phyloP scores from a whole-genome alignment of 352 stramenopile genomes.

The Globisporangium rhizosaccharum region DNA sequence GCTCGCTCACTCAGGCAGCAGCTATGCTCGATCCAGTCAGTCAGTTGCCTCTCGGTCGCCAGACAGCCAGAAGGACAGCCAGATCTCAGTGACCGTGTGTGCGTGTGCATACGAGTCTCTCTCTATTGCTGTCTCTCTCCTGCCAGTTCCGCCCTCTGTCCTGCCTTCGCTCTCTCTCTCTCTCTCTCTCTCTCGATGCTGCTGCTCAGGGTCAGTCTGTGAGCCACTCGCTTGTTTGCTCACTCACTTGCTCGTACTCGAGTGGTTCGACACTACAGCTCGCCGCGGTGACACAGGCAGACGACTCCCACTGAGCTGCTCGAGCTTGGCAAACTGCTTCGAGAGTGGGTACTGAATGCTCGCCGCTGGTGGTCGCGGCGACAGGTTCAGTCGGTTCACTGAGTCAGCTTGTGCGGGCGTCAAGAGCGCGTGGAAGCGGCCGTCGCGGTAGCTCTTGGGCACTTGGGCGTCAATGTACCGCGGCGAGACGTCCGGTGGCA shows the following conservation, averaged over 20 bases:
- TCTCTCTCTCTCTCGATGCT: too few species aligned
- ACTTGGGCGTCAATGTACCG: slow-evolving; percentile 45
- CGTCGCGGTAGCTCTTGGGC: slow-evolving; percentile 53
- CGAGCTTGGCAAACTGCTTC: slow-evolving; percentile 12
- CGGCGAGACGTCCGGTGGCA: slow-evolving; percentile 43
- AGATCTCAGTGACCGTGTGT: neutral
- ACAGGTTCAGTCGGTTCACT: slow-evolving; percentile 42
- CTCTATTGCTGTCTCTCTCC: too few species aligned
- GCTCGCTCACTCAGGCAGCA: neutral
- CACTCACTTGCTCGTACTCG: too few species aligned
- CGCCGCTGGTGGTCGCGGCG: slow-evolving; percentile 16
- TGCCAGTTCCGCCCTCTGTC: too few species aligned
- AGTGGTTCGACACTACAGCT: too few species aligned
- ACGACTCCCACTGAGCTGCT: neutral
- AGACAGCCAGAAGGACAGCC: neutral
- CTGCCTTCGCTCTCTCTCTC: too few species aligned
- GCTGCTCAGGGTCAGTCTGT: too few species aligned
- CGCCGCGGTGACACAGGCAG: neutral
- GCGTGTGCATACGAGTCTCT: too few species aligned
- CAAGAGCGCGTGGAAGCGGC: slow-evolving; percentile 43
- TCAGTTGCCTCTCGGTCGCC: too few species aligned
- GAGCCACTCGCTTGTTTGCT: too few species aligned
- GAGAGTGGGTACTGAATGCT: slow-evolving; percentile 19
- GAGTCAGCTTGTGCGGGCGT: slow-evolving; percentile 38
- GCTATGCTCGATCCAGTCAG: neutral